Evolutionary conservation across 2,329 filamentous ascomycete genomes (phyloP).

Genomic region (Fusarium mundagurra): DNA sequence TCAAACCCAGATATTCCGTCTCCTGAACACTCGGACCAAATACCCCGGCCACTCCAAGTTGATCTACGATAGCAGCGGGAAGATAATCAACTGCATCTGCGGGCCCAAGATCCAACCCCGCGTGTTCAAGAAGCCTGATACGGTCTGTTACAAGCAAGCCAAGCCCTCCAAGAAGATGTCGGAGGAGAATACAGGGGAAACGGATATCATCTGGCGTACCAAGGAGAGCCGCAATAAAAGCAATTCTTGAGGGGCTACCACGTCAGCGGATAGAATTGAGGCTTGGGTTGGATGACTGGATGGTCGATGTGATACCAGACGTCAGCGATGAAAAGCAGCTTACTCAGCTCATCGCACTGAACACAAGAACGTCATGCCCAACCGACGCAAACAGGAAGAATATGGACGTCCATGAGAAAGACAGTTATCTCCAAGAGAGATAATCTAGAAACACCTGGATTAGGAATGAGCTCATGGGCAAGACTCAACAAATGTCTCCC

Average conservation of each 20-base stretch:
- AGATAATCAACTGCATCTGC: not conserved
- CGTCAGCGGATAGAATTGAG: too few relatives aligned
- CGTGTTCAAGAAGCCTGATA: not conserved
- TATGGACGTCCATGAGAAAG: not conserved
- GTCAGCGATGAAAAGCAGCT: not conserved
- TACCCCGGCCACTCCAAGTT: not conserved
- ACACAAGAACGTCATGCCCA: not conserved
- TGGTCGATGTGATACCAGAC: not conserved
- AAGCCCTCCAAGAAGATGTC: not conserved
- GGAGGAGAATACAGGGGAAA: not conserved
- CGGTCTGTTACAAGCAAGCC: not conserved
- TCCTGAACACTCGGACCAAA: not conserved
- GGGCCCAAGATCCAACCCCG: not conserved
- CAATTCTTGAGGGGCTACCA: not conserved
- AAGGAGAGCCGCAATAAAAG: not conserved
- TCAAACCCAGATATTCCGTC: not conserved
- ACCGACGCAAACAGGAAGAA: rapidly evolving
- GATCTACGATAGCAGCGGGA: not conserved
- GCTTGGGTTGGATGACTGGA: too few relatives aligned
- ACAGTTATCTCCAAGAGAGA: too few relatives aligned
- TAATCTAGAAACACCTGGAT: too few relatives aligned
- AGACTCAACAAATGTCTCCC: not conserved
- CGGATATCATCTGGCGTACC: not conserved
- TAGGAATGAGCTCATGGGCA: not conserved
- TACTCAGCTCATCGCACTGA: not conserved